These are phyloP conservation scores for Cyclanthera cordifolia DNA, from an alignment of 306 rosid species.

Conservation along the genomic window DNA sequence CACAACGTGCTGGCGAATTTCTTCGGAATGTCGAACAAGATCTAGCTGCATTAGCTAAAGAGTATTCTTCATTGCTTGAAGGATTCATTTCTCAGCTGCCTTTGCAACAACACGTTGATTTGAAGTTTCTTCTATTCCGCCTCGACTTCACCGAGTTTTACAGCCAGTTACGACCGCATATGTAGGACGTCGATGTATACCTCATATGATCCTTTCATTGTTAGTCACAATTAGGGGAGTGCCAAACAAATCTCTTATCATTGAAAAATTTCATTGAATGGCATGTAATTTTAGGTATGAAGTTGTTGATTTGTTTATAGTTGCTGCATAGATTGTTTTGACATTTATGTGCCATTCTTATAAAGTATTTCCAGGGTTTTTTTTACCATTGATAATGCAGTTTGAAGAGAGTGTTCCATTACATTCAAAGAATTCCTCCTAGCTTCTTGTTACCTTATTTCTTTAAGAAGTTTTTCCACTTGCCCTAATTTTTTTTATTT, in stretches of 20 bases:
- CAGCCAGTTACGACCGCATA: conserved; percentile 44
- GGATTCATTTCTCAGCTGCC: conserved; percentile 89
- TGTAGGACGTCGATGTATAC: conserved; percentile 18
- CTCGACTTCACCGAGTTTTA: conserved; percentile 92
- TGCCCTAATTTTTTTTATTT: too few species aligned
- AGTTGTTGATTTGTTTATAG: conserved; percentile 7
- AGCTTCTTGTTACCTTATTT: too few species aligned
- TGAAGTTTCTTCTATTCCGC: conserved; percentile 87
- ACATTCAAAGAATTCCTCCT: too few species aligned
- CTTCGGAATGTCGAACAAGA: conserved; percentile 65
- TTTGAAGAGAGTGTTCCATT: background rate
- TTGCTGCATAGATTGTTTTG: background rate
- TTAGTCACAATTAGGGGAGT: background rate
- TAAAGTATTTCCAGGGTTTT: background rate
- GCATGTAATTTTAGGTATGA: conserved; percentile 16
- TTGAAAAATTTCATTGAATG: conserved; percentile 3
- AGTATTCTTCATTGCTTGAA: conserved; percentile 78
- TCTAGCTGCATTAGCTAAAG: conserved; percentile 62
- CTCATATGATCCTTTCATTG: conserved; percentile 13
- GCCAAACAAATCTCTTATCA: background rate
- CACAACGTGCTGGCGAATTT: conserved; percentile 78
- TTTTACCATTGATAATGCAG: background rate
- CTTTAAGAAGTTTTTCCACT: too few species aligned
- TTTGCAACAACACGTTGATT: conserved; percentile 87
- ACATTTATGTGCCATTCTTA: background rate